These are phyloP conservation scores for Penicillium chermesinum DNA, from an alignment of 495 filamentous ascomycete genomes.

Conservation along the genomic window DNA sequence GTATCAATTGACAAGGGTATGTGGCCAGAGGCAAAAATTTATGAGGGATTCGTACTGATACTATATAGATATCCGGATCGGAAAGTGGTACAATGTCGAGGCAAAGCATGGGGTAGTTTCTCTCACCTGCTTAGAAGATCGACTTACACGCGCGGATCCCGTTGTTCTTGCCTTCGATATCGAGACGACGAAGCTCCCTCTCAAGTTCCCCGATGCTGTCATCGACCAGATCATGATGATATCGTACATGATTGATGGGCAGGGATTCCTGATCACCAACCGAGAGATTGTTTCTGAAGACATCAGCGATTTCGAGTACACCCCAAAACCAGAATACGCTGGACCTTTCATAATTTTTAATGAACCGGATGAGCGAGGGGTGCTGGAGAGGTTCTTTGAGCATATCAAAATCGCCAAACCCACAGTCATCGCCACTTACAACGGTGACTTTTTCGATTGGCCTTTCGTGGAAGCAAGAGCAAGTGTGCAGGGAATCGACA, in stretches of 20 bases:
- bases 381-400: slow-evolving; percentile 89
- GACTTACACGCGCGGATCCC: slow-evolving; percentile 82
- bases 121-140: slow-evolving; percentile 80
- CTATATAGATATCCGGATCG: slow-evolving; percentile 76
- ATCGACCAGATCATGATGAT: slow-evolving; percentile 99
- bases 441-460: slow-evolving; percentile 99
- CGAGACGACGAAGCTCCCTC: slow-evolving; percentile 90
- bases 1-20: slow-evolving; percentile 92
- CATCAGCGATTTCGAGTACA: slow-evolving; percentile 97
- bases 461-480: slow-evolving; percentile 94
- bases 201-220: slow-evolving; percentile 96
- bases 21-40: slow-evolving; percentile 10
- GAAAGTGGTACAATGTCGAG: slow-evolving; percentile 96
- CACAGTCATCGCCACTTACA: slow-evolving; percentile 97
- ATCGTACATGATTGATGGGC: slow-evolving; percentile 99
- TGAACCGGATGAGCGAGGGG: slow-evolving; percentile 83
- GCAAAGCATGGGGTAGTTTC: slow-evolving; percentile 84
- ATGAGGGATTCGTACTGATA: slow-evolving; percentile 10
- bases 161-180: slow-evolving; percentile 98
- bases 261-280: slow-evolving; percentile 97
- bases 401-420: slow-evolving; percentile 93
- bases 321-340: slow-evolving; percentile 90
- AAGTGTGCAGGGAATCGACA: slow-evolving; percentile 92
- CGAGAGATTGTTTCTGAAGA: slow-evolving; percentile 97
- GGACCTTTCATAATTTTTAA: slow-evolving; percentile 97